Conservation (phyloP, 371 early-diverging fungal species). For the Thermomucor indicae-seudaticae region DNA sequence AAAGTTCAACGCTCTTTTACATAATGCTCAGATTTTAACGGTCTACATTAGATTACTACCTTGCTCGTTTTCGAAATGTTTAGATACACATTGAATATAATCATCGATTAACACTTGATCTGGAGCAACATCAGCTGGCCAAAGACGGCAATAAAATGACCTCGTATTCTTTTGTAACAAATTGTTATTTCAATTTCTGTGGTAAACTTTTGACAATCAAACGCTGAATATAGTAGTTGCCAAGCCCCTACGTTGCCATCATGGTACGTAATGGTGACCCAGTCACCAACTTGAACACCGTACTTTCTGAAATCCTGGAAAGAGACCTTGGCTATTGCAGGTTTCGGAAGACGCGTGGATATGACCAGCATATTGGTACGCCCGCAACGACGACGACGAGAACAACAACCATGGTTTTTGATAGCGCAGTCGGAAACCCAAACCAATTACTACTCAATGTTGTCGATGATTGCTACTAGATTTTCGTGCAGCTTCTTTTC, state of each 20-base stretch:
- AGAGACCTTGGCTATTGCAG: background rate
- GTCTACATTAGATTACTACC: too few species aligned
- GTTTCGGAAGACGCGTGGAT: background rate
- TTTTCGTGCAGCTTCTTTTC: background rate
- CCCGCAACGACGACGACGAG: too few species aligned
- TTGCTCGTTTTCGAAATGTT: too few species aligned
- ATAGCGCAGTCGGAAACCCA: background rate
- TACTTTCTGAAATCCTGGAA: background rate
- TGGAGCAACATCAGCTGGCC: conserved; percentile 20
- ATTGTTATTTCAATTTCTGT: background rate
- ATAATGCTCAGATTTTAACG: background rate
- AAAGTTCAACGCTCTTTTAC: background rate
- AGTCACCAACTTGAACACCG: background rate
- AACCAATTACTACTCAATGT: too few species aligned
- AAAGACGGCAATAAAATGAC: conserved; percentile 25
- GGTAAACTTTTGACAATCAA: background rate
- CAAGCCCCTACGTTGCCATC: background rate
- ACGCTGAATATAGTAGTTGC: background rate
- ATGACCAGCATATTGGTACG: background rate
- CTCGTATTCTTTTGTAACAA: background rate
- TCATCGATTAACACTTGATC: conserved; percentile 11
- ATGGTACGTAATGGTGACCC: background rate
- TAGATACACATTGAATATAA: conserved; percentile 5
- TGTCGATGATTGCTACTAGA: background rate
- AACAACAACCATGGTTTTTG: background rate